Percentiles rank a stretch among this genome's conserved stretches.
Conservation (phyloP, 2,329 filamentous ascomycete species). For the Anisogramma anomala region DNA sequence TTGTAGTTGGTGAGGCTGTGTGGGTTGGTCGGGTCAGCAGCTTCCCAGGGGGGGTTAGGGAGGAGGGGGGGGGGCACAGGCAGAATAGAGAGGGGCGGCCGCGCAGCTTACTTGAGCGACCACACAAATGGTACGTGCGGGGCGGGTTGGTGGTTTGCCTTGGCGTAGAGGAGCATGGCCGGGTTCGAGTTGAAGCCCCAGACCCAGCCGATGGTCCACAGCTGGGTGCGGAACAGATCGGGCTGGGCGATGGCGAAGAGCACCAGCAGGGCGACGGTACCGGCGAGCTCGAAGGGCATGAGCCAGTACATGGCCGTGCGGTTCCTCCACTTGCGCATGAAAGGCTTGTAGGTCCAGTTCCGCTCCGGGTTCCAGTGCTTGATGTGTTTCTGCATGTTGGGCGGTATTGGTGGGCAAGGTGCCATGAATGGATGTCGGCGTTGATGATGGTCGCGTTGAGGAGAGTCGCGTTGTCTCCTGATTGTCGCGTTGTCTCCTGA, state of each 20-base stretch:
- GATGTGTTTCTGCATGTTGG: constrained; percentile 4
- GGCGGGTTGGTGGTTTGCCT: constrained; percentile 56
- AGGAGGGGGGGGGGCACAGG: too few relatives aligned
- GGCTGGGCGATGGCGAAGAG: constrained; percentile 65
- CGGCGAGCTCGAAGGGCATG: constrained; percentile 53
- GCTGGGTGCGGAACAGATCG: constrained; percentile 56
- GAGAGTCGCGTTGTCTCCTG: neutral
- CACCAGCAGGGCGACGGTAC: constrained; percentile 54
- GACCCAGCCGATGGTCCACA: constrained; percentile 63
- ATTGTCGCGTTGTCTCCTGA: neutral
- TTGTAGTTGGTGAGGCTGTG: constrained; percentile 62
- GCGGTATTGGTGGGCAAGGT: too few relatives aligned
- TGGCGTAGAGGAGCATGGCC: constrained; percentile 56
- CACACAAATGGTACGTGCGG: constrained; percentile 58
- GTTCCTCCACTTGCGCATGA: constrained; percentile 49
- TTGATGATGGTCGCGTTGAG: neutral
- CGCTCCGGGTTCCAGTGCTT: constrained; percentile 10
- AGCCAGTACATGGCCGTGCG: constrained; percentile 49
- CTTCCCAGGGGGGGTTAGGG: too few relatives aligned
- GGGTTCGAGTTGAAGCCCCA: constrained; percentile 67
- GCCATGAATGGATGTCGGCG: neutral
- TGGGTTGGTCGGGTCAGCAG: constrained; percentile 13
- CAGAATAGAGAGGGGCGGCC: too few relatives aligned
- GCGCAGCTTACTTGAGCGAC: constrained; percentile 56
- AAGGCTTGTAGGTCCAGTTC: constrained; percentile 38